Percentiles rank a stretch among this genome's conserved stretches.
Conservation (phyloP, 2,329 filamentous ascomycete genomes). For the Lecanicillium sp. region DNA sequence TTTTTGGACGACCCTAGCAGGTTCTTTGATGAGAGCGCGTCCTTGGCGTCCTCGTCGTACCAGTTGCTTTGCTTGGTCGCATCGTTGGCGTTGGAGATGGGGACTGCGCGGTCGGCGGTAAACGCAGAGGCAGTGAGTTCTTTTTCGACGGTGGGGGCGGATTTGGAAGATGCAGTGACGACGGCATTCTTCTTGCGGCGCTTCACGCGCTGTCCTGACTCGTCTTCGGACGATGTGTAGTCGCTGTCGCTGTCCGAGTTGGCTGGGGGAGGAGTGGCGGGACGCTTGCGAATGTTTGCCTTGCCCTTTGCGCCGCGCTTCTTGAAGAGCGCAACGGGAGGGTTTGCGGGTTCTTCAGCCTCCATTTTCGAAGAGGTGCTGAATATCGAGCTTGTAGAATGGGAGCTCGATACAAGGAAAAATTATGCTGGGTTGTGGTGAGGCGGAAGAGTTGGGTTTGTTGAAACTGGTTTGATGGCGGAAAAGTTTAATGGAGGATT, state of each 20-base stretch:
- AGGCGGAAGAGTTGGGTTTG: no score
- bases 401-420: conserved; percentile 2
- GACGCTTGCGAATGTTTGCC: conserved; percentile 70
- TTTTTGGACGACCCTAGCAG: conserved; percentile 49
- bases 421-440: no score
- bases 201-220: conserved; percentile 70
- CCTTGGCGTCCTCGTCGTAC: conserved; percentile 66
- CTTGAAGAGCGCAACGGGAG: conserved; percentile 68
- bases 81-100: conserved; percentile 65
- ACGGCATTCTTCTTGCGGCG: conserved; percentile 60
- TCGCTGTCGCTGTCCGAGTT: conserved; percentile 51
- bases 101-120: conserved; percentile 51
- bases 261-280: conserved; percentile 66
- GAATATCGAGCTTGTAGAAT: conserved; percentile 1
- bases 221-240: conserved; percentile 68
- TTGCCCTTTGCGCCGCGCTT: conserved; percentile 73
- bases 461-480: no score
- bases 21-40: conserved; percentile 38
- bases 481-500: no score
- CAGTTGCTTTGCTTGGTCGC: conserved; percentile 85
- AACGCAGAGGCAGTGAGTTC: conserved; percentile 45
- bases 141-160: conserved; percentile 21
- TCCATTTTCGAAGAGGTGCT: conserved; percentile 6
- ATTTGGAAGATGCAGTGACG: conserved; percentile 56
- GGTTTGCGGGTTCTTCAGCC: conserved; percentile 20